Evolutionary conservation across 2,329 filamentous ascomycete species (phyloP), one percentile per base, ranked within the genome.

Genomic region (Phialocephala subalpina): DNA sequence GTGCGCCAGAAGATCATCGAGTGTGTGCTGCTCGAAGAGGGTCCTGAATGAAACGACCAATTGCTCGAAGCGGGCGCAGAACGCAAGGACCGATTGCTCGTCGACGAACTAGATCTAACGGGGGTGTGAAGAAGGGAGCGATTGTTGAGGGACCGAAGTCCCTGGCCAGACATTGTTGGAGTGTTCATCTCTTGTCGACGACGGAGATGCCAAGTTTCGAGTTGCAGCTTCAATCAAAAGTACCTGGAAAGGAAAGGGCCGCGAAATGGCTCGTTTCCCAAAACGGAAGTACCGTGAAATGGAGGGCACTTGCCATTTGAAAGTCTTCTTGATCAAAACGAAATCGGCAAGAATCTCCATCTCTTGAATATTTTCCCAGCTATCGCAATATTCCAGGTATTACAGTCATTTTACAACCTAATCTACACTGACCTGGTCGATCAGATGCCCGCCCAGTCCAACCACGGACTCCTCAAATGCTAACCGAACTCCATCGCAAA

Each of bases 1-100:
- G 72, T 73, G 33, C 52, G 60, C 72, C 71, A 73, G 61, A 73
- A 73, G 2, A 62, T 49, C 2, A 64, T 66, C 7, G 70, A 73
- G 40, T 68, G 68, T 20, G 63, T 68, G 22, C 69, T 71, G 29
- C 64, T 60, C 27, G 67, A 61, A 36, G 72, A 65, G 58, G 63
- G 38, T 64, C 70, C 18, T 60, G 73, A 63, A 12, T 27, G 61
- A 35, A 66, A 63, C 12, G 68, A 70, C 68, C 68, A 71, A 45
- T 58, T 68, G 42, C n/a, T n/a, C n/a, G n/a, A 61, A 36, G 72
- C 65, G 58, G 63, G 38, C 63, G 70, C 18, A 58, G 73, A 63
- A 12, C 33, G 61, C 27, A 66, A 63, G 14, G 68, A 70, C 68
- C 68, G 70, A 45, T 58, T 68, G 42, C 71, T 72, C 53, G 61